These are phyloP conservation scores for Flaveria linearis DNA, from an alignment of 129 eudicot genomes.

Conservation along the genomic window DNA sequence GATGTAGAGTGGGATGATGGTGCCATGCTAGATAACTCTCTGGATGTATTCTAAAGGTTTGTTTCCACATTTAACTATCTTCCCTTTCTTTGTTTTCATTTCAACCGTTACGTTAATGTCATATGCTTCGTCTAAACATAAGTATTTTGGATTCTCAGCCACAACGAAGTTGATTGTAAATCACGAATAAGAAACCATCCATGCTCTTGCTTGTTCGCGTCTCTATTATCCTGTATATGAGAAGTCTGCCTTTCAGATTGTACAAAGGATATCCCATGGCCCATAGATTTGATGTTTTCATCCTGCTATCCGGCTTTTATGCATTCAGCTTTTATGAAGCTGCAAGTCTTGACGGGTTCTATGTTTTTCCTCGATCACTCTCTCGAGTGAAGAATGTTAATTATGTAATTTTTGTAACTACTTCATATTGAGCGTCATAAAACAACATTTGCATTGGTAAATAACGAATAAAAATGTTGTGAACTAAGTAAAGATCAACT, in stretches of 20 bases:
- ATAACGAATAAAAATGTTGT: conserved; percentile 39
- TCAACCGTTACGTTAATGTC: not conserved
- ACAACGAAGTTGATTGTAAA: conserved; percentile 23
- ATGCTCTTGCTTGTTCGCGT: not conserved
- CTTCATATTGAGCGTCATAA: conserved; percentile 30
- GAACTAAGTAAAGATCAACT: conserved; percentile 18
- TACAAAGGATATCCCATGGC: conserved; percentile 30
- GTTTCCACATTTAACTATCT: conserved; percentile 19
- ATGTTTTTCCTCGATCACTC: conserved; percentile 1
- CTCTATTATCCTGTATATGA: conserved; percentile 11
- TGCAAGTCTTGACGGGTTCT: conserved; percentile 25
- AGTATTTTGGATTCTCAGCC: conserved; percentile 7
- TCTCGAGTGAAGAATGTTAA: conserved; percentile 23
- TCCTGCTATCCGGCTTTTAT: conserved; percentile 15
- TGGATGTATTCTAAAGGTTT: conserved; percentile 78
- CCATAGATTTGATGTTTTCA: conserved; percentile 9
- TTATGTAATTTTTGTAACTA: conserved; percentile 28
- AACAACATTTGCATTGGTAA: conserved; percentile 33
- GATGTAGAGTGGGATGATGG: conserved; percentile 84
- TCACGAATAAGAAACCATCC: conserved; percentile 23
- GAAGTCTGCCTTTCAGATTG: conserved; percentile 24
- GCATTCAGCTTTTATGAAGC: conserved; percentile 30
- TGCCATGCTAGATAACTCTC: conserved; percentile 56
- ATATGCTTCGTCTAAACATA: not conserved
- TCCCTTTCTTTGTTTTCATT: not conserved